Evolutionary conservation across 2,329 filamentous ascomycete species (phyloP).

Genomic region (Fusarium mexicanum): DNA sequence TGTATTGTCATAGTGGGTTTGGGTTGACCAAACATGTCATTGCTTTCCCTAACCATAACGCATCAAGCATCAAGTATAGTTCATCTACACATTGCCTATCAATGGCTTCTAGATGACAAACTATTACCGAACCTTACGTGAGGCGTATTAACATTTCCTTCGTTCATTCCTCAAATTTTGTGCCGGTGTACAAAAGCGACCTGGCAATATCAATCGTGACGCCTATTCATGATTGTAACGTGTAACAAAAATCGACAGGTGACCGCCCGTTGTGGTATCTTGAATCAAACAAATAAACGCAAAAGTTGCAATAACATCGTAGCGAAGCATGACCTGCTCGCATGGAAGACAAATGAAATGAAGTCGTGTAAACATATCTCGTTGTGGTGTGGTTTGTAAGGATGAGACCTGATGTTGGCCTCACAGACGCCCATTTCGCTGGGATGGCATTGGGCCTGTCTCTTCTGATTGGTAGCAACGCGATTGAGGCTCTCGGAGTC

Average conservation of each 20-base stretch:
- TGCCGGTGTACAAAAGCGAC: slow-evolving; percentile 8
- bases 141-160: slow-evolving; percentile 25
- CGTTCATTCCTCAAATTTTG: slow-evolving; percentile 12
- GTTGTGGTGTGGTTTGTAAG: not conserved
- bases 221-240: slow-evolving; percentile 43
- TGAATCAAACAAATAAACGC: slow-evolving; percentile 33
- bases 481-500: slow-evolving; percentile 45
- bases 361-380: slow-evolving; percentile 14
- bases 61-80: slow-evolving; percentile 26
- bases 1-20: slow-evolving; percentile 4
- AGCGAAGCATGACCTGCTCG: not conserved
- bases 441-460: slow-evolving; percentile 52
- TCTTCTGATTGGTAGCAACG: slow-evolving; percentile 46
- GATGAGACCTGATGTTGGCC: not conserved
- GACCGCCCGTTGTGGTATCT: slow-evolving; percentile 45
- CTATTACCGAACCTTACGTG: slow-evolving; percentile 18
- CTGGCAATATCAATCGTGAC: slow-evolving; percentile 34
- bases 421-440: slow-evolving; percentile 21
- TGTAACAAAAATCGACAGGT: slow-evolving; percentile 34
- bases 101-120: slow-evolving; percentile 23
- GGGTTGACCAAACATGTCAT: slow-evolving; percentile 15
- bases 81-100: slow-evolving; percentile 25
- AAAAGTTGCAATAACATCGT: slow-evolving; percentile 6
- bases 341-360: slow-evolving; percentile 15
- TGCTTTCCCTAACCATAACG: slow-evolving; percentile 12